These are phyloP conservation scores for Ophiosphaerella narmari DNA, from an alignment of 2,329 filamentous ascomycete species.

Conservation along the genomic window DNA sequence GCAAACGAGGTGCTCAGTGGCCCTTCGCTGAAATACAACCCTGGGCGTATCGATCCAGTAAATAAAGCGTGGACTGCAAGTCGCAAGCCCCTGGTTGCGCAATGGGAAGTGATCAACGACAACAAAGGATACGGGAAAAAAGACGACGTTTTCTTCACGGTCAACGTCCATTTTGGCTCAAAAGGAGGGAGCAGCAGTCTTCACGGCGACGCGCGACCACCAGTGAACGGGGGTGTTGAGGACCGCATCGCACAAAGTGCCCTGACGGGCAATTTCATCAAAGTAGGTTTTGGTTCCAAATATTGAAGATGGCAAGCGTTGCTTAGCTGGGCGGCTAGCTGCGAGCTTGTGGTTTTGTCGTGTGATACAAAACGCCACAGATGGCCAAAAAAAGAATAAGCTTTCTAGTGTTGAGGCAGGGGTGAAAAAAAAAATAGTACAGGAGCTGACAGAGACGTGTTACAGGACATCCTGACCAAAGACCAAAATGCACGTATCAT, in stretches of 20 bases:
- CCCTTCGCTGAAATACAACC: constrained; percentile 68
- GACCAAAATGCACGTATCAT: constrained; percentile 64
- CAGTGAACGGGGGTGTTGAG: constrained; percentile 67
- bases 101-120: constrained; percentile 63
- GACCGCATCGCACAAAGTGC: constrained; percentile 53
- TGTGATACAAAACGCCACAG: constrained; percentile 19
- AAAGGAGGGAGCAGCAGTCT: constrained; percentile 69
- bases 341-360: constrained; percentile 14
- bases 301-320: constrained; percentile 6
- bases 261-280: constrained; percentile 55
- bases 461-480: constrained; percentile 56
- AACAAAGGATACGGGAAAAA: constrained; percentile 50
- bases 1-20: constrained; percentile 63
- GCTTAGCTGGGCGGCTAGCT: constrained; percentile 10
- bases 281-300: constrained; percentile 26
- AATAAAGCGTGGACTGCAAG: constrained; percentile 64
- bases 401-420: neutral
- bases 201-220: constrained; percentile 68
- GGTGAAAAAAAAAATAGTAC: constrained; percentile 1
- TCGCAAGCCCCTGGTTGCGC: constrained; percentile 70
- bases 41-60: constrained; percentile 67
- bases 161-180: constrained; percentile 71
- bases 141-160: constrained; percentile 62
- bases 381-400: constrained; percentile 14
- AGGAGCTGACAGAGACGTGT: constrained; percentile 26